phyloP scores from a whole-genome alignment of 352 stramenopile species.

The Pythium diclinum region DNA sequence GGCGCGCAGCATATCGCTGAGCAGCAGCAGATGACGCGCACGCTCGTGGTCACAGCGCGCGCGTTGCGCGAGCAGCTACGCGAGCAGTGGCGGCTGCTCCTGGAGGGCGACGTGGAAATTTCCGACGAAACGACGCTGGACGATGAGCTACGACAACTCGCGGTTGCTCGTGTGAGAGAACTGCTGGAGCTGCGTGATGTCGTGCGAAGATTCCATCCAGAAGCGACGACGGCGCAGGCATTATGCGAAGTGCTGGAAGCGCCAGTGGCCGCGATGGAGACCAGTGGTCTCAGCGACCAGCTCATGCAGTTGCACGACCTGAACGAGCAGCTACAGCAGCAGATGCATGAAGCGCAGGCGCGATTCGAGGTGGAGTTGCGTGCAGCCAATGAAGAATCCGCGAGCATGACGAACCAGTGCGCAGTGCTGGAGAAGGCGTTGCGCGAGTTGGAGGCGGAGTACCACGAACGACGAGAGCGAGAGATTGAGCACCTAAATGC shows the following conservation, averaged over 20 bases:
- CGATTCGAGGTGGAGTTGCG: conserved; percentile 28
- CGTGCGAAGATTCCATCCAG: neutral
- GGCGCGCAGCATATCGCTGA: conserved; percentile 35
- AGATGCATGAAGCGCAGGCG: conserved; percentile 25
- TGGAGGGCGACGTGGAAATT: conserved; percentile 12
- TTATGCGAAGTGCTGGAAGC: conserved; percentile 5
- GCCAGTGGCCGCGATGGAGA: neutral
- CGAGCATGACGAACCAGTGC: conserved; percentile 40
- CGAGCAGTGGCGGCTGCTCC: conserved; percentile 21
- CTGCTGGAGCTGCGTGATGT: conserved; percentile 11
- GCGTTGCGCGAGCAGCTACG: conserved; percentile 26
- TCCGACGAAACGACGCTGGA: conserved; percentile 16
- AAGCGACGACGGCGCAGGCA: neutral
- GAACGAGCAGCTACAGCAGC: conserved; percentile 20
- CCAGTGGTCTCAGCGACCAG: neutral
- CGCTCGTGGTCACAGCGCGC: conserved; percentile 30
- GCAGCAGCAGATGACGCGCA: conserved; percentile 51
- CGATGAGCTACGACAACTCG: conserved; percentile 15
- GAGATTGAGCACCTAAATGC: conserved; percentile 39
- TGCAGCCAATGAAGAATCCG: conserved; percentile 28
- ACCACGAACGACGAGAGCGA: conserved; percentile 30
- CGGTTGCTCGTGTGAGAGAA: conserved; percentile 13
- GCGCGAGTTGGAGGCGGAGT: conserved; percentile 35
- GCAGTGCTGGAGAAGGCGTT: conserved; percentile 34
- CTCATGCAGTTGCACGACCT: conserved; percentile 24